Base-by-base conservation (phyloP, 2,329 filamentous ascomycete species). In the Neopestalotiopsis clavispora region DNA sequence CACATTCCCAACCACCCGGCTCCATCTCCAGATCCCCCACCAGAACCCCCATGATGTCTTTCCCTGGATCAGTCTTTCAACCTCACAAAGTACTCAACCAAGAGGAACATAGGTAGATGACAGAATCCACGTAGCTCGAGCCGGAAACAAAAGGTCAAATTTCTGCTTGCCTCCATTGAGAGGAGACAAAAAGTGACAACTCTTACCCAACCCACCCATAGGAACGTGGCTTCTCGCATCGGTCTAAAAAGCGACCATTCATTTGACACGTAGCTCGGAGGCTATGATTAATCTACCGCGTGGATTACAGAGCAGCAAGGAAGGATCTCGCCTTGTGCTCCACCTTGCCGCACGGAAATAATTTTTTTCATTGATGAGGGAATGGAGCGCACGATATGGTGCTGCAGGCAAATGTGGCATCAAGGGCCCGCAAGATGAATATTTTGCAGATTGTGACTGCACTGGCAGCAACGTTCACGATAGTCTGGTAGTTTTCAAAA, bases 241-340 rank as follows among this genome's bases (percentile, higher is more conserved):
- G 23, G 65, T 32, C 65, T 67, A 67, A 67, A 67, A 67, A 67
- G 65, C 65, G 65, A 67, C 65, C 42, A 13, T 28, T 45, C 2
- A 38, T 38, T 34, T 60, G 65, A 67, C 65, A 32, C 65, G 65
- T 49, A 67, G 65, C 65, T 67, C 65, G 65, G 56, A 67, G 65
- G 65, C 65, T 67, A 49, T 38, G 45, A 67, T 87, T 83, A 71
- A 85, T 91, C 71, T 91, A 88, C 89, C 89, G 89, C 89, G 90
- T 89, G 88, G 89, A 91, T 91, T 91, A 91, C 89, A 91, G 87
- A 91, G 89, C 86, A 84, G 86, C 89, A 91, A 91, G 89, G 89
- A 91, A 89, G 83, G 83, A 79, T 89, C 89, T 91, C 88, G 87
- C 89, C 89, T 91, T 91, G 89, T 88, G 88, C 89, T 91, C 89